These are phyloP conservation scores for Xylaria curta DNA, from an alignment of 495 filamentous ascomycete species.

Conservation along the genomic window DNA sequence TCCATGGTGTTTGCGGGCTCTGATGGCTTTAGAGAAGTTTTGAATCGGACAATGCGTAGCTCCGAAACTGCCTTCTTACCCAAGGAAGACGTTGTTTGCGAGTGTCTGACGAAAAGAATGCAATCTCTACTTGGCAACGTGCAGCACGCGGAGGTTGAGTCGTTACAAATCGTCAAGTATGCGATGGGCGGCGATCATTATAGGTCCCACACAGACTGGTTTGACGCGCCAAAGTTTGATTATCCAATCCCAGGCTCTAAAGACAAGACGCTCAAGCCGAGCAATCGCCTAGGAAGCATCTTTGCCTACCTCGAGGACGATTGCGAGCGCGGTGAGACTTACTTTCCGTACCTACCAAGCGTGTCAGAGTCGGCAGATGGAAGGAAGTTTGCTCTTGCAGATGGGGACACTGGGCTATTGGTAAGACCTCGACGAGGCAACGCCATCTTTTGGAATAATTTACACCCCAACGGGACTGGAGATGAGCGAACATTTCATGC, in stretches of 20 bases:
- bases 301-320: conserved; percentile 68
- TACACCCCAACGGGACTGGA: conserved; percentile 59
- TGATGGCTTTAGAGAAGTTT: too few relatives aligned
- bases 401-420: conserved; percentile 48
- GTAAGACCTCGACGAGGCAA: background rate
- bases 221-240: conserved; percentile 62
- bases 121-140: conserved; percentile 52
- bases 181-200: conserved; percentile 63
- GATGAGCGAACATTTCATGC: conserved; percentile 70
- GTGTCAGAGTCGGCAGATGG: conserved; percentile 43
- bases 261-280: conserved; percentile 59
- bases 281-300: conserved; percentile 61
- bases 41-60: too few relatives aligned
- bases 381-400: conserved; percentile 17
- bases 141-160: conserved; percentile 63
- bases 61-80: conserved; percentile 38
- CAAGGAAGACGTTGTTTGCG: conserved; percentile 57
- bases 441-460: conserved; percentile 48
- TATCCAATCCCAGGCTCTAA: conserved; percentile 25
- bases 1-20: too few relatives aligned
- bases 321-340: conserved; percentile 67
- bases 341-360: conserved; percentile 58
- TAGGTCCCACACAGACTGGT: conserved; percentile 66
- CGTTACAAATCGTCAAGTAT: conserved; percentile 62
- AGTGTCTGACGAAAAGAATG: conserved; percentile 59